Evolutionary conservation across 2,329 filamentous ascomycete genomes (phyloP), one percentile per base, ranked within the genome.

Genomic region (Hirsutella rhossiliensis): DNA sequence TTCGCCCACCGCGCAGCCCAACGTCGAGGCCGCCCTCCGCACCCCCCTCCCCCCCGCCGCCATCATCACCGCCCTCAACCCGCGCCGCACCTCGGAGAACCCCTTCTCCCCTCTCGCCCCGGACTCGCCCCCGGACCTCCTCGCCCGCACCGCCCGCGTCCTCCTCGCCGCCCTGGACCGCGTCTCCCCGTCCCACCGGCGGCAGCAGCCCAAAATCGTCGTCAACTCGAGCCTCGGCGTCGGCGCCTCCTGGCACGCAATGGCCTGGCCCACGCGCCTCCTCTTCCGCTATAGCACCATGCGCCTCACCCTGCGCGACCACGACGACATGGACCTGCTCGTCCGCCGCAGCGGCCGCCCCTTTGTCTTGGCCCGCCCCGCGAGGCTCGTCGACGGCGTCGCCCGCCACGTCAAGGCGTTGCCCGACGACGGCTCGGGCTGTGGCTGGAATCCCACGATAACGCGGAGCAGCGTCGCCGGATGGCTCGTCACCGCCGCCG

Each of bases 151-250:
- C 13, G 32, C 17, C 8, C 8, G 15, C 7, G 13, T n/a, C 6
- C 13, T 34, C 7, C 15, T 34, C 8, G 12, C 12, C 8, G 32
- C 32, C 32, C 13, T 34, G 7, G 32, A 9, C 12, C 6, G 12
- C 13, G 8, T 34, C 13, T n/a, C n/a, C n/a, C n/a, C n/a, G n/a
- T n/a, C n/a, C n/a, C 8, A 34, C 32, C 15, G 13, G 6, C 12
- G 5, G 13, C 11, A 27, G 0, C 57, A 62, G 11, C 41, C 48
- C 40, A 73, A 71, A 42, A 50, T 75, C 2, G 62, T 76, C 23
- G 59, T 72, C 40, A 65, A 77, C 56, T 72, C 68, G 12, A 66
- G 69, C 1, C 67, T 71, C 47, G 75, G 74, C 11, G 64, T 68
- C 1, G 71, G 67, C 0, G 55, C 61, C 28, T 75, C 72, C 5